Base-by-base conservation (phyloP, 768 basidiomycete genomes). In the Lentinula edodes region DNA sequence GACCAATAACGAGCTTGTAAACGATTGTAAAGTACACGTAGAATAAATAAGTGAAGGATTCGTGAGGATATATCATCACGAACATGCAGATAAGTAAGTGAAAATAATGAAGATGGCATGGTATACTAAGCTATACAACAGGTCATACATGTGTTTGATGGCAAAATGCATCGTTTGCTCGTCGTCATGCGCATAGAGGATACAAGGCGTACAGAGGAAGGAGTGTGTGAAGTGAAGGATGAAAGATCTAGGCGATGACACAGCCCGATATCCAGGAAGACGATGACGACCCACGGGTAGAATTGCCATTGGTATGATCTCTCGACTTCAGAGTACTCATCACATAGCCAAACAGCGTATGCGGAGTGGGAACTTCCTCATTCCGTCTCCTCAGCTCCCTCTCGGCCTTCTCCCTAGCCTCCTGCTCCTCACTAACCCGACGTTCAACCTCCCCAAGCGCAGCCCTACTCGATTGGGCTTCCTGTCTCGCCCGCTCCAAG, bases 371-470 rank as follows among this genome's bases (percentile, higher is more conserved):
- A 15, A 59, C 18, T 34, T 59, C 55, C 16, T 56, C 55, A 13
- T 45, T 56, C 5, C 55, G 55, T 39, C 28, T 59, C 28, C 48
- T 32, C 32, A 59, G 18, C 18, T 59, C 58, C n/a, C 58, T 59
- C 15, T 59, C 58, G 15, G 38, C 58, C 36, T n/a, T 48, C 23
- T 59, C 58, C 35, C 58, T 46, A 4, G 38, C 45, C 15, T 56
- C 55, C 55, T 28, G 39, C 41, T 56, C 55, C 15, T 56, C 41
- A 28, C 16, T 43, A 10, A 43, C 41, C 55, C 55, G 23, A 12
- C 41, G 55, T 10, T 56, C 55, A 12, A 56, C 55, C 23, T 56
- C 55, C 41, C 39, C 55, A 16, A 56, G 55, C 15, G 41, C 55
- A 20, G 41, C 55, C 41, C 28, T 43, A 13, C 55, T 56, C 41